These are phyloP conservation scores for Oryza australiensis DNA, from an alignment of 176 grass and related monocot species.

Conservation along the genomic window DNA sequence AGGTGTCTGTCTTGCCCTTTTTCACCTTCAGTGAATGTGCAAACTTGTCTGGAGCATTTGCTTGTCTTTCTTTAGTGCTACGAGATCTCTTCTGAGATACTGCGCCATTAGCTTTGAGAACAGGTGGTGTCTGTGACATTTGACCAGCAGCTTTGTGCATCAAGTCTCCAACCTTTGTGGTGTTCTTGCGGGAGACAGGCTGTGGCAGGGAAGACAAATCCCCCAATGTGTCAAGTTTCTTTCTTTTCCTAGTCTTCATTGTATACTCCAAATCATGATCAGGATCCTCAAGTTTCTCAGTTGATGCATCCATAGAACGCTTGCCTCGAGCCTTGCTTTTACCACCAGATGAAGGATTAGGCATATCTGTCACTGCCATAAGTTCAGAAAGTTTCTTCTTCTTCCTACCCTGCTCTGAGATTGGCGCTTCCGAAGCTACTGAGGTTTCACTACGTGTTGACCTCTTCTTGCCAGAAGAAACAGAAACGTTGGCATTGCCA, in stretches of 20 bases:
- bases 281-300: slow-evolving; percentile 34
- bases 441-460: slow-evolving; percentile 6
- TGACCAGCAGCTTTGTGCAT: slow-evolving; percentile 40
- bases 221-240: slow-evolving; percentile 65
- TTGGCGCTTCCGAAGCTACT: neutral
- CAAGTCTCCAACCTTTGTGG: slow-evolving; percentile 44
- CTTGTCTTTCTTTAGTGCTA: slow-evolving; percentile 19
- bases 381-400: slow-evolving; percentile 62
- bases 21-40: slow-evolving; percentile 16
- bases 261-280: slow-evolving; percentile 22
- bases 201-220: slow-evolving; percentile 47
- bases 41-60: slow-evolving; percentile 14
- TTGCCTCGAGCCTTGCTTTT: slow-evolving; percentile 41
- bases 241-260: slow-evolving; percentile 48
- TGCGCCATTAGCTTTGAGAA: slow-evolving; percentile 32
- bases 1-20: slow-evolving; percentile 36
- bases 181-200: slow-evolving; percentile 35
- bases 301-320: slow-evolving; percentile 15
- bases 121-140: slow-evolving; percentile 14
- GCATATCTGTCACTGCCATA: slow-evolving; percentile 29
- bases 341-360: slow-evolving; percentile 27
- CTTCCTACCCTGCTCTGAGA: slow-evolving; percentile 52
- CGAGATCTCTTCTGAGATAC: slow-evolving; percentile 35
- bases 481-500: slow-evolving; percentile 3
- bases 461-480: slow-evolving; percentile 36